Base-by-base conservation (phyloP, 2,329 filamentous ascomycete genomes). In the Aspergillus fumigatus region DNA sequence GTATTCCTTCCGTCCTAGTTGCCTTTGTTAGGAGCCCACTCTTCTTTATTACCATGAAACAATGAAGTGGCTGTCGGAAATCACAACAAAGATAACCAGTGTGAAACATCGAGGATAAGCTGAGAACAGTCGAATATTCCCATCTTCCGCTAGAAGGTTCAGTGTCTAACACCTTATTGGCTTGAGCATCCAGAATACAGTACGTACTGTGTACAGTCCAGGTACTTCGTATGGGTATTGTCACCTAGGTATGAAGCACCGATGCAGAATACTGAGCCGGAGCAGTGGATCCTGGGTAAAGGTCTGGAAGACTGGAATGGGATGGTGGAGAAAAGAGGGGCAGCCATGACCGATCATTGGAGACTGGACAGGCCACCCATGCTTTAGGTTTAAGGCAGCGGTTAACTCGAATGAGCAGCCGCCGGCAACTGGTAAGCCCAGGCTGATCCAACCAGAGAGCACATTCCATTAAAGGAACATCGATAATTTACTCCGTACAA, bases 251-350 rank as follows among this genome's bases (percentile, higher is more conserved):
- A 55, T 27, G 26, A 56, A 51, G 58, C 60, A 53, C 25, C 1
- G 25, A 26, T 56, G 41, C 41, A 45, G 41, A 43, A 23, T 52
- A 60, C 54, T 50, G 58, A 59, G 59, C 61, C 63, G 52, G 56
- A 60, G 59, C 48, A 59, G 60, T 65, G 63, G 62, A 54, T 59
- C 55, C 58, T 60, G 61, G 59, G 55, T 51, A 53, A 52, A 53
- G 50, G 32, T 52, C 45, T 54, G 57, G 51, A 32, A 50, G 45
- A 40, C 23, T 48, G 21, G 52, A 53, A 51, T 51, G 25, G 51
- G 51, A 14, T 45, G 48, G 48, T 43, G 40, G 48, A 50, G 53
- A 45, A 50, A 27, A 52, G 54, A 55, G 55, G 52, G 51, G 48
- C 27, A 51, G 55, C 50, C 47, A 50, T 51, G 48, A 48, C 55